Base-by-base conservation (phyloP, 208 protist genomes). In the Trypanosoma avium region DNA sequence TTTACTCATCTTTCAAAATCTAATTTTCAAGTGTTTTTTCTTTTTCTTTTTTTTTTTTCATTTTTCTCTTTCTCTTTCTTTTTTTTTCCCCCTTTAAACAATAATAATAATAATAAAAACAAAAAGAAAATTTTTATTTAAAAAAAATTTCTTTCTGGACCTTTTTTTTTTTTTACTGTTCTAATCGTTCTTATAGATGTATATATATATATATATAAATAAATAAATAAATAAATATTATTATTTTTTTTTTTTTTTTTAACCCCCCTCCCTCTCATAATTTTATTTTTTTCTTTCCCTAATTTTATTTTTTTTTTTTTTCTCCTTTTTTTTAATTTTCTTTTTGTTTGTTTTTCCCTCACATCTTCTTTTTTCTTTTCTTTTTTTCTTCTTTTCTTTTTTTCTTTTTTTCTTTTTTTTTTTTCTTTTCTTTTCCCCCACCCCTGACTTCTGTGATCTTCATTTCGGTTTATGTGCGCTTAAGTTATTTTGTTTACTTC, bases 391-490 rank as follows among this genome's bases (percentile, higher is more conserved):
- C 42, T 36, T 26, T 7, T 26, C 21, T 36, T 6, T 26, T 46
- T 32, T 43, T 5, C n/a, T 33, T 24, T 32, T 47, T 38, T 47
- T 12, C 21, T 35, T 17, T 40, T 29, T 4, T 29, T 19, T 40
- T 42, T 19, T 29, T 42, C 50, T 56, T 40, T 24, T 32, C 17
- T 19, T 30, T 24, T n/a, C 19, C 22, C 30, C 38, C 47, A 32
- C 22, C 54, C 38, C 29, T 38, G 6, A 24, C 38, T 59, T 59
- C 54, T 59, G 38, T 47, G 36, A 59, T 59, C 4, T 29, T 45
- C 54, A 59, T 59, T 59, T 59, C 54, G 22, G 19, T 32, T 47
- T 13, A 30, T 59, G 54, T 59, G 54, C 54, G 0, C 54, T 33
- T 42, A 59, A 35, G 24, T 35, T 4, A 42, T 42, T n/a, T n/a